These are phyloP conservation scores for Diutina rugosa DNA, from an alignment of 1,139 yeast species.

Conservation along the genomic window DNA sequence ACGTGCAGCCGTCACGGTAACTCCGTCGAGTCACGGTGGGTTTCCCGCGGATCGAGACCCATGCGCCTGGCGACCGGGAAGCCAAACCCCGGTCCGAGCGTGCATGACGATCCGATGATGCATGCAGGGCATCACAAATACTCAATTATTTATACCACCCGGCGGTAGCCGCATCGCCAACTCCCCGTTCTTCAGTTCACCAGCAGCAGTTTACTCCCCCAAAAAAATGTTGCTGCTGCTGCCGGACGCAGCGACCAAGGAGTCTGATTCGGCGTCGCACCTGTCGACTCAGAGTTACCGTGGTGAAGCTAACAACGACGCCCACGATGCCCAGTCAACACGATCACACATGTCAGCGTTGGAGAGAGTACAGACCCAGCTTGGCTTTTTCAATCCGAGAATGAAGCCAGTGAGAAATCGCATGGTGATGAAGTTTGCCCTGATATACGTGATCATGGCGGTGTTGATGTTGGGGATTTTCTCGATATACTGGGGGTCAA, in stretches of 20 bases:
- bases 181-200: no score
- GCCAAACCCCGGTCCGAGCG: not conserved
- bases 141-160: not conserved
- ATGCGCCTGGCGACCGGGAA: no score
- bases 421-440: constrained; percentile 3
- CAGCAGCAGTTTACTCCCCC: no score
- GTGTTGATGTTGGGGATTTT: constrained; percentile 6
- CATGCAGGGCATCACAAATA: not conserved
- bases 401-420: not conserved
- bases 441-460: constrained; percentile 4
- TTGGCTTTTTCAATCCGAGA: not conserved
- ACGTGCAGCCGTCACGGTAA: no score
- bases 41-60: no score
- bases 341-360: not conserved
- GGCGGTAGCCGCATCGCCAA: not conserved
- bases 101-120: not conserved
- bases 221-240: no score
- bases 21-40: no score
- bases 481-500: constrained; percentile 46
- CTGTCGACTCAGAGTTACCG: not conserved
- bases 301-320: not conserved
- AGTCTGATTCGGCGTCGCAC: no score
- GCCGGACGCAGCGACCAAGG: no score
- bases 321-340: not conserved
- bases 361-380: not conserved